Base-by-base conservation (phyloP, 2,329 filamentous ascomycete species). In the Rosellinia necatrix region DNA sequence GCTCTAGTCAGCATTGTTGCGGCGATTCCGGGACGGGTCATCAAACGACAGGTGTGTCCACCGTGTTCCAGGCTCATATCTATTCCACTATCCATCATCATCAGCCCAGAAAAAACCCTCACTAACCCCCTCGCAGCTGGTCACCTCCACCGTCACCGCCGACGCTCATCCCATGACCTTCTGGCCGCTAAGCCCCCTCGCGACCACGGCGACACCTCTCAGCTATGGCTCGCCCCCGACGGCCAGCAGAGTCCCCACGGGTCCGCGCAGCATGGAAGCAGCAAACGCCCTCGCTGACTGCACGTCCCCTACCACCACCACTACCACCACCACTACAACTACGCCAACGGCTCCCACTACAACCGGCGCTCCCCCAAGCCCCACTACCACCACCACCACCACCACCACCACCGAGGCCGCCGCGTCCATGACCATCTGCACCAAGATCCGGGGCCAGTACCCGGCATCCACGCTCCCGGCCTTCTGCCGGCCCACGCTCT, bases 401-500 rank as follows among this genome's bases (percentile, higher is more conserved):
- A 8, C 13, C 25, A n/a, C 15, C 10, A 13, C 22, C 8, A 10
- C 21, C 6, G 19, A 37, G 19, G 17, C 47, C 24, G 4, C 47
- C 2, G 30, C 15, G 5, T 29, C 54, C 12, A 46, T 29, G 9
- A 43, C 44, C 2, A 10, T 41, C 29, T 70, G 68, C 59, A 69
- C 64, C 27, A 47, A 61, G 3, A 66, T 70, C 46, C 51, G 27
- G 3, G 67, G 67, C 13, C 25, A 13, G 17, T 68, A 68, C 52
- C 63, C 65, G 3, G 60, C 58, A 4, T 64, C 64, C 6, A 70
- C 68, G 2, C 49, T 70, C 7, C 68, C 68, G 10, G 61, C 67
- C 49, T 70, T 70, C 65, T 70, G 68, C 63, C 60, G 63, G 12
- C 68, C 68, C 2, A 65, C 67, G n/a, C 53, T 53, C 21, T 61